These are phyloP conservation scores for Brassica juncea DNA, from an alignment of 345 rosid genomes.

Conservation along the genomic window DNA sequence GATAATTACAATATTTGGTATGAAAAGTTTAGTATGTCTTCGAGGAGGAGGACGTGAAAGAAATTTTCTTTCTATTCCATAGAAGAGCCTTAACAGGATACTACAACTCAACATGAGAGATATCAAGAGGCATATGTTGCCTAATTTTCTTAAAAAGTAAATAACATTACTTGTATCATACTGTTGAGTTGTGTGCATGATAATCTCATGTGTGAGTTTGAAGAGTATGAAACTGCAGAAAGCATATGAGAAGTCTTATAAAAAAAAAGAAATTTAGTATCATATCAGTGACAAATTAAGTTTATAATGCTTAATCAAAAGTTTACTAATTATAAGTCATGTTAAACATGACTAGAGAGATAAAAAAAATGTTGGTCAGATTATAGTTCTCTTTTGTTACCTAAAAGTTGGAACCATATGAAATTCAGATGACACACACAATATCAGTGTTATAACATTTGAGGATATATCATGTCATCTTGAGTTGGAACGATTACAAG, in stretches of 20 bases:
- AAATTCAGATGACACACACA: not conserved
- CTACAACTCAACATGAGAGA: not conserved
- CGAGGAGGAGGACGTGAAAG: not conserved
- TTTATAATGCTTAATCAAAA: not conserved
- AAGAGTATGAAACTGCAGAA: not conserved
- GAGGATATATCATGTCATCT: slow-evolving; percentile 14
- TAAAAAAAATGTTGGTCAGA: not conserved
- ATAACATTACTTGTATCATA: no score
- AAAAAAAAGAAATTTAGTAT: slow-evolving; percentile 5
- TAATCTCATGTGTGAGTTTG: no score
- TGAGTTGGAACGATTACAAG: not conserved
- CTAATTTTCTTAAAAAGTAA: no score
- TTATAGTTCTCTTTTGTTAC: not conserved
- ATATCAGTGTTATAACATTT: not conserved
- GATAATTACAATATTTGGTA: slow-evolving; percentile 19
- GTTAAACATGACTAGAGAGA: not conserved
- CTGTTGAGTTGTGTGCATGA: no score
- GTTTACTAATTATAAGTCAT: not conserved
- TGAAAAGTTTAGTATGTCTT: slow-evolving; percentile 5
- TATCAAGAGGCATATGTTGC: not conserved
- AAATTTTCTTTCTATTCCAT: slow-evolving; percentile 10
- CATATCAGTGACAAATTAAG: not conserved
- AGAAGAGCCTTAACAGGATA: slow-evolving; percentile 7
- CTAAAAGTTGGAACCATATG: not conserved
- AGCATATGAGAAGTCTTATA: slow-evolving; percentile 4